Percentiles rank a stretch among this genome's conserved stretches.
phyloP scores from a whole-genome alignment of 257 asterid species.

The Vinca minor region DNA sequence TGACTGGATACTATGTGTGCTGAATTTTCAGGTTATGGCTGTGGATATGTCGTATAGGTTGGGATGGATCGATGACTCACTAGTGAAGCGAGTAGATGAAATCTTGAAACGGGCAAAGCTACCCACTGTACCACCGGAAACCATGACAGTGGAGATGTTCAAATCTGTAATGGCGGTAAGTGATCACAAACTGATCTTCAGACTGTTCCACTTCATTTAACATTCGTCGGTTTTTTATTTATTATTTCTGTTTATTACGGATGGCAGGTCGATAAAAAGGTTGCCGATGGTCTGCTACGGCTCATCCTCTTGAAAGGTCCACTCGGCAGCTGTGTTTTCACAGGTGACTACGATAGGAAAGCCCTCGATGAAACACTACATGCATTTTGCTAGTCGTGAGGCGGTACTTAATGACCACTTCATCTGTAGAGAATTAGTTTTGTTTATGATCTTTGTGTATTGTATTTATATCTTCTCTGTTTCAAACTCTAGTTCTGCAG shows the following conservation, averaged over 20 bases:
- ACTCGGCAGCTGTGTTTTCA: constrained; percentile 77
- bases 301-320: constrained; percentile 94
- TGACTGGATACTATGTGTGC: not conserved
- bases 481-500: not conserved
- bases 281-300: constrained; percentile 81
- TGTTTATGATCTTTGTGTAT: not conserved
- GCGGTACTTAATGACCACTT: not conserved
- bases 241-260: constrained; percentile 10
- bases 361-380: constrained; percentile 68
- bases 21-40: constrained; percentile 71
- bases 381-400: constrained; percentile 62
- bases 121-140: constrained; percentile 80
- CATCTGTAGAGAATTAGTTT: not conserved
- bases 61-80: constrained; percentile 87
- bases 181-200: constrained; percentile 4
- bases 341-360: constrained; percentile 69
- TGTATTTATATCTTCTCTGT: constrained; percentile 1
- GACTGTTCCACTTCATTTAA: not conserved
- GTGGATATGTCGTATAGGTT: constrained; percentile 90
- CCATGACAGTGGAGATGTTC: constrained; percentile 77
- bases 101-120: constrained; percentile 65
- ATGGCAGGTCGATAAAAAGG: constrained; percentile 89
- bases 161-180: constrained; percentile 97
- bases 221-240: not conserved
- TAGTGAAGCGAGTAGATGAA: constrained; percentile 58